phyloP scores from a whole-genome alignment of 257 asterid species.

The Nicotiana knightiana region DNA sequence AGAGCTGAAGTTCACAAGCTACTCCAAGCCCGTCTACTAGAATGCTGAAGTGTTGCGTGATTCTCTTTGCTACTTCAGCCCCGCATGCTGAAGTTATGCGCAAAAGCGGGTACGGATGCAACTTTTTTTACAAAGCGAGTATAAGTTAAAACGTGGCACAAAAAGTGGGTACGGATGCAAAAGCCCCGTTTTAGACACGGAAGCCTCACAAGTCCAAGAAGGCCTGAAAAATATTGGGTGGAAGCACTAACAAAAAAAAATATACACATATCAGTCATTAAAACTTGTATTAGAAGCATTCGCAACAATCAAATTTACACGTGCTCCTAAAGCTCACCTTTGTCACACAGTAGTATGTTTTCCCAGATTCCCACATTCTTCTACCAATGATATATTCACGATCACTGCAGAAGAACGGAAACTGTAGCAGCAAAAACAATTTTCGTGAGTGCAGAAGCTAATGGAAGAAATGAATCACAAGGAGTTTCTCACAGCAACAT shows the following conservation, averaged over 20 bases:
- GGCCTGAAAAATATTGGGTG: not conserved
- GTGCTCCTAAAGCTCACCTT: slow-evolving; percentile 34
- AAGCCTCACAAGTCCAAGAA: not conserved
- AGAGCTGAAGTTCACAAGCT: no score
- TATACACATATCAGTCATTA: not conserved
- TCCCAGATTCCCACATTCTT: slow-evolving; percentile 80
- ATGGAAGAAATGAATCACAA: slow-evolving; percentile 6
- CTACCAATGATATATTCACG: slow-evolving; percentile 78
- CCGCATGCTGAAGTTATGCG: no score
- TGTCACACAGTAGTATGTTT: slow-evolving; percentile 53
- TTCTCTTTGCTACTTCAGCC: no score
- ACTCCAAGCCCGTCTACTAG: no score
- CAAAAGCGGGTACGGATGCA: no score
- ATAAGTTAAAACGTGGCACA: no score
- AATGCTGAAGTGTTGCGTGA: no score
- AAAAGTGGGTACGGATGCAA: no score
- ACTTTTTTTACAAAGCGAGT: no score
- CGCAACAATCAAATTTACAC: not conserved
- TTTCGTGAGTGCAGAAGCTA: slow-evolving; percentile 2
- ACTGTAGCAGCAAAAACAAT: slow-evolving; percentile 42
- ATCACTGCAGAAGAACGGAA: slow-evolving; percentile 91
- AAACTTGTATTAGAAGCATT: not conserved
- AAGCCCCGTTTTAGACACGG: not conserved
- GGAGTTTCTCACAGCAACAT: not conserved
- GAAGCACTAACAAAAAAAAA: not conserved